Evolutionary conservation across 2,329 filamentous ascomycete genomes (phyloP).

Genomic region (Lachnellula subtilissima): DNA sequence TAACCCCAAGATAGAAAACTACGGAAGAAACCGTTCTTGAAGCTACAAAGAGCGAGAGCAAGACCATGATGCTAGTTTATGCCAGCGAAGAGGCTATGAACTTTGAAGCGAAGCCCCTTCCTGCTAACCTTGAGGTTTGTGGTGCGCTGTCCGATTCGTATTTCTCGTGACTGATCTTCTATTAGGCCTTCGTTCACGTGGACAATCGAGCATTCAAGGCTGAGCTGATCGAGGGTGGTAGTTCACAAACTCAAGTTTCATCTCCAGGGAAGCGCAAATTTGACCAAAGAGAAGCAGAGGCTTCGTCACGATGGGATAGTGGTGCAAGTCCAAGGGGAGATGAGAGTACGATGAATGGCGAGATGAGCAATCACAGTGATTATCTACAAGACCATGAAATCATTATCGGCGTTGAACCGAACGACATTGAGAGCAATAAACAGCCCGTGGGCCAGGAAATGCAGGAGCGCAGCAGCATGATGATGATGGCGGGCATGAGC

Average conservation of each 20-base stretch:
- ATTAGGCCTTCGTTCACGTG: constrained; percentile 43
- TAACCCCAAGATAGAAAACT: constrained; percentile 39
- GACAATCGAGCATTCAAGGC: constrained; percentile 50
- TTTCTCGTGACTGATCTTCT: constrained; percentile 13
- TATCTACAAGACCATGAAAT: constrained; percentile 10
- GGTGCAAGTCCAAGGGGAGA: constrained; percentile 1
- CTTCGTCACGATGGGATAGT: background rate
- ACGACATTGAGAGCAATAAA: constrained; percentile 2
- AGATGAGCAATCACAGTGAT: constrained; percentile 2
- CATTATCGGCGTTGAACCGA: constrained; percentile 25
- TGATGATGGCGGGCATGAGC: constrained; percentile 15
- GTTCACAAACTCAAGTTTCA: constrained; percentile 12
- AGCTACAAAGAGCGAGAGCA: constrained; percentile 45
- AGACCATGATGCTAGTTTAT: constrained; percentile 47
- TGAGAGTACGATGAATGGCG: constrained; percentile 8
- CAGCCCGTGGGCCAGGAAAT: constrained; percentile 22
- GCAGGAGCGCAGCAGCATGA: constrained; percentile 25
- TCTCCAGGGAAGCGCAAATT: constrained; percentile 28
- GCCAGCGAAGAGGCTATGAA: constrained; percentile 46
- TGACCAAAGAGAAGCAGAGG: constrained; percentile 16
- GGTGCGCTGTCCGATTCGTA: constrained; percentile 5
- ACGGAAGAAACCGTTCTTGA: constrained; percentile 41
- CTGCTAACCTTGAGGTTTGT: constrained; percentile 36
- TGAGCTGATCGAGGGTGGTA: constrained; percentile 35
- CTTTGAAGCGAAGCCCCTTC: constrained; percentile 33